Percentiles rank a stretch among this genome's conserved stretches.
These are phyloP conservation scores for Coleophoma crateriformis DNA, from an alignment of 2,329 filamentous ascomycete genomes.

Conservation along the genomic window DNA sequence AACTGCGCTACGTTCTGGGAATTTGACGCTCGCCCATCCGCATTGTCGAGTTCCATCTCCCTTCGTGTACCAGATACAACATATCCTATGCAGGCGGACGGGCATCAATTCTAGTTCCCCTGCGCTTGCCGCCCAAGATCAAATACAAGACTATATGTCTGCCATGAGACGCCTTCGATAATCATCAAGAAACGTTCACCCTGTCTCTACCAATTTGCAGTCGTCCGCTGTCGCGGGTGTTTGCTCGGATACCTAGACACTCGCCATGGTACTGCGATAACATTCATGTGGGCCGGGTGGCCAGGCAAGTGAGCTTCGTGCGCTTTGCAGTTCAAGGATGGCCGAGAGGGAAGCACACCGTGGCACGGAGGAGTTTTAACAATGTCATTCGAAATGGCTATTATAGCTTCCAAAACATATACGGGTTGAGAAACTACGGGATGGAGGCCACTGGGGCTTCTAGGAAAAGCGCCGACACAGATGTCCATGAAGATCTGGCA, in stretches of 20 bases:
- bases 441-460: too few species aligned
- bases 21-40: too few species aligned
- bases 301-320: constrained; percentile 20
- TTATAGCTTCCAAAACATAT: too few species aligned
- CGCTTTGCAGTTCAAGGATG: constrained; percentile 20
- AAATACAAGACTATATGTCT: constrained; percentile 24
- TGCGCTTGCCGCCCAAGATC: constrained; percentile 4
- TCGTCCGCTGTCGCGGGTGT: constrained; percentile 36
- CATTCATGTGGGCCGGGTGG: constrained; percentile 34
- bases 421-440: too few species aligned
- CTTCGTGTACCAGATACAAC: too few species aligned
- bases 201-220: constrained; percentile 35
- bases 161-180: constrained; percentile 24
- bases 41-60: too few species aligned
- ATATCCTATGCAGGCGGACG: not conserved
- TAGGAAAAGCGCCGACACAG: too few species aligned
- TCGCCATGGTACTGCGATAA: constrained; percentile 33
- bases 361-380: too few species aligned
- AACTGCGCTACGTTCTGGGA: too few species aligned
- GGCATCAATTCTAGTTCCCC: not conserved
- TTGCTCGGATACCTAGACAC: constrained; percentile 35
- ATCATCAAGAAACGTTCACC: constrained; percentile 30
- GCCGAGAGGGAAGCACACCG: constrained; percentile 15
- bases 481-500: too few species aligned
- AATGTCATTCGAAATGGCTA: too few species aligned